Conservation (phyloP, 257 asterid genomes). For the Solanum virginianum region DNA sequence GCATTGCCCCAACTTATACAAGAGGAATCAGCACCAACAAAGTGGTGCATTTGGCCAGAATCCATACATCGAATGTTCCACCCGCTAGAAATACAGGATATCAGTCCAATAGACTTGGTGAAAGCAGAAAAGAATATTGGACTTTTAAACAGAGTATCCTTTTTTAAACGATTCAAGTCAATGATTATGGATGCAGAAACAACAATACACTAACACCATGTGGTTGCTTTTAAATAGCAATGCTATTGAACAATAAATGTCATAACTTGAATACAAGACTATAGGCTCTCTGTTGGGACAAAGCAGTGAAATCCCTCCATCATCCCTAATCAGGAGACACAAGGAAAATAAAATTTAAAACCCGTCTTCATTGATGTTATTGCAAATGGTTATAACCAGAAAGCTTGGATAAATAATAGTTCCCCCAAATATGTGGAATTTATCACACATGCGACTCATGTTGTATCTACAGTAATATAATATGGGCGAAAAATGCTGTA, state of each 20-base stretch:
- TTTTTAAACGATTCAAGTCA: neutral
- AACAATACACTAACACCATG: neutral
- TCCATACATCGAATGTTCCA: slow-evolving; percentile 95
- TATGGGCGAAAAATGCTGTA: neutral
- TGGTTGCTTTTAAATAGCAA: neutral
- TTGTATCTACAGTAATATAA: neutral
- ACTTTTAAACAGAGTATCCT: neutral
- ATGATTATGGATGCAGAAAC: neutral
- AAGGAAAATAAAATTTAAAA: neutral
- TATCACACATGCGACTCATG: neutral
- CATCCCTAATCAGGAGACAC: neutral
- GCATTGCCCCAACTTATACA: slow-evolving; percentile 99
- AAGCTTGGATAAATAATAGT: neutral
- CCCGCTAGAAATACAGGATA: slow-evolving; percentile 36
- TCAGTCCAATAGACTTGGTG: neutral
- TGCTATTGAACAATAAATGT: neutral
- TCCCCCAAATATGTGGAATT: neutral
- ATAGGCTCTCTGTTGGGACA: neutral
- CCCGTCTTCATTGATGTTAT: neutral
- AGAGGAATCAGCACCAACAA: slow-evolving; percentile 98
- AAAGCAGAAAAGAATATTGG: neutral
- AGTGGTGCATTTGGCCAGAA: slow-evolving; percentile 84
- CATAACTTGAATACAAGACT: neutral
- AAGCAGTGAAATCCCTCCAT: neutral
- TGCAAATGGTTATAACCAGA: neutral